Conservation (phyloP, 192 early-diverging fungal genomes). For the Rhizophagus prolifer region DNA sequence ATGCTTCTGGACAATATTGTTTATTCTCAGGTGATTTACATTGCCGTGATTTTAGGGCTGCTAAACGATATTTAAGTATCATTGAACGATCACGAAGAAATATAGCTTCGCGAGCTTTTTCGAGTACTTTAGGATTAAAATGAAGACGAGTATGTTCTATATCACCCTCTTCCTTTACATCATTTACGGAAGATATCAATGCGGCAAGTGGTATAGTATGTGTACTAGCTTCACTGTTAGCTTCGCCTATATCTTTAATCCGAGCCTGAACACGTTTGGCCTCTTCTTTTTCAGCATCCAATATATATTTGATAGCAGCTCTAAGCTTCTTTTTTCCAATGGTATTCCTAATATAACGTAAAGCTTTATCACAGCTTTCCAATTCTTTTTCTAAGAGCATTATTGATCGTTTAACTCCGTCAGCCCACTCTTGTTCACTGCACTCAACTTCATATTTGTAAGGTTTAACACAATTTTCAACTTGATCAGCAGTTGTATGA, state of each 20-base stretch:
- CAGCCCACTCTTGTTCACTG: constrained; percentile 87
- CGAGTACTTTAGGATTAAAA: constrained; percentile 72
- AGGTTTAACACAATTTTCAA: constrained; percentile 99
- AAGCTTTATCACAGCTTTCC: constrained; percentile 67
- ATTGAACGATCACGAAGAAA: constrained; percentile 73
- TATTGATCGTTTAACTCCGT: constrained; percentile 81
- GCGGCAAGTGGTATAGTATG: neutral
- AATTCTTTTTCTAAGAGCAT: constrained; percentile 78
- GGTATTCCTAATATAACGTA: constrained; percentile 69
- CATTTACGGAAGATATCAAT: constrained; percentile 19
- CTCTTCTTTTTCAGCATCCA: constrained; percentile 66
- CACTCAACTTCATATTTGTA: constrained; percentile 98
- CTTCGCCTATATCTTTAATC: neutral
- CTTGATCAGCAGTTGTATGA: constrained; percentile 90
- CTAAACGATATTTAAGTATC: constrained; percentile 78
- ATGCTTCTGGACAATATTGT: constrained; percentile 93
- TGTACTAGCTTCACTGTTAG: neutral
- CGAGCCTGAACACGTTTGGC: constrained; percentile 11
- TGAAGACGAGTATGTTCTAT: constrained; percentile 60
- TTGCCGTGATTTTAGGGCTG: constrained; percentile 76
- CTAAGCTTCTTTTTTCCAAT: constrained; percentile 80
- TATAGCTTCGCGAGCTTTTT: constrained; percentile 77
- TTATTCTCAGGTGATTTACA: constrained; percentile 82
- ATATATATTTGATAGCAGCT: constrained; percentile 79
- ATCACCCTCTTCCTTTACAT: constrained; percentile 37